phyloP scores from a whole-genome alignment of 202 grass and related monocot species.

The Digitaria exilis region DNA sequence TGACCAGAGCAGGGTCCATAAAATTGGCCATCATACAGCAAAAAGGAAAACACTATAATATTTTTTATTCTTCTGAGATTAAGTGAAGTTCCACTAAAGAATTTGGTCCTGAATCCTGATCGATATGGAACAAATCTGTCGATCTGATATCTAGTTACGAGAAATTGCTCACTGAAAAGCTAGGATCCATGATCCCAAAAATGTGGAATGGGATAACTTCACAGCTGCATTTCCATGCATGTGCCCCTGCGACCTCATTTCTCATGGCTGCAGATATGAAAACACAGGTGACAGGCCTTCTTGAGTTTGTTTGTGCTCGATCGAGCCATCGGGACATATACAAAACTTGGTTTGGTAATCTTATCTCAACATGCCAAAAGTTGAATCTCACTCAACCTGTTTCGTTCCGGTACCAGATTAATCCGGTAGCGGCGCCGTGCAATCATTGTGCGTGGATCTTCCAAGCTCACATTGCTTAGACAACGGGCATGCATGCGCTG shows the following conservation, averaged over 20 bases:
- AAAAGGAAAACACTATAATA: neutral
- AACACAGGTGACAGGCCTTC: neutral
- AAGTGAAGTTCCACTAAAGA: neutral
- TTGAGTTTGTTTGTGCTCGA: neutral
- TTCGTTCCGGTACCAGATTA: neutral
- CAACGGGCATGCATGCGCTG: neutral
- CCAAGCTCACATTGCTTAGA: neutral
- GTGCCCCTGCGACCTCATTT: neutral
- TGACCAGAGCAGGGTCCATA: neutral
- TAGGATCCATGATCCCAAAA: neutral
- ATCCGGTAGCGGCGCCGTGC: neutral
- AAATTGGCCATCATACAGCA: neutral
- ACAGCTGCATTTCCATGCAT: neutral
- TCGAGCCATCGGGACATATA: no score
- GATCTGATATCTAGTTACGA: neutral
- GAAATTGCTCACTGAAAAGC: neutral
- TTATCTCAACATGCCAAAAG: constrained; percentile 8
- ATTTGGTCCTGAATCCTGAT: neutral
- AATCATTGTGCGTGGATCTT: neutral
- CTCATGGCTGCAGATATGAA: neutral
- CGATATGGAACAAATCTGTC: neutral
- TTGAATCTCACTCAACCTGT: constrained; percentile 1
- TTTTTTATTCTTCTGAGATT: neutral
- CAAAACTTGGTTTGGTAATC: neutral
- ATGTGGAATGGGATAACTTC: neutral